Percentiles rank a stretch among this genome's conserved stretches.
These are phyloP conservation scores for Emydomyces testavorans DNA, from an alignment of 2,329 filamentous ascomycete genomes.

Conservation along the genomic window DNA sequence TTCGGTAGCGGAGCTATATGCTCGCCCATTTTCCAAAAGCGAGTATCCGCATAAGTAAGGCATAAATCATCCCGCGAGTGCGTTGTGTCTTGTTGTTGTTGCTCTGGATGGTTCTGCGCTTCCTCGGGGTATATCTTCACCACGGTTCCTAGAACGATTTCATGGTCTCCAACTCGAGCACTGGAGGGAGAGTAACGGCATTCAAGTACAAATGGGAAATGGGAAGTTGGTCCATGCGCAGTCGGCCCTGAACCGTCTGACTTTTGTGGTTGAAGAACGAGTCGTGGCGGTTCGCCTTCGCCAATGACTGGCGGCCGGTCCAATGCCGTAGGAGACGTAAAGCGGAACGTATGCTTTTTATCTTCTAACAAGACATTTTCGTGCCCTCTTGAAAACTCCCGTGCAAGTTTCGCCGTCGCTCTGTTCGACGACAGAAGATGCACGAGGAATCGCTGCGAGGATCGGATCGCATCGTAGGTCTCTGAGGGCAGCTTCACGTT, in stretches of 20 bases:
- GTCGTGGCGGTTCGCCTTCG: constrained; percentile 16
- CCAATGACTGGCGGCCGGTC: constrained; percentile 5
- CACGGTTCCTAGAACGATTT: constrained; percentile 31
- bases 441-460: constrained; percentile 38
- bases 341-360: constrained; percentile 13
- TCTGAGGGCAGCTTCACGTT: constrained; percentile 48
- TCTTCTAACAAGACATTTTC: constrained; percentile 24
- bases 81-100: background rate
- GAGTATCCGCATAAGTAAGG: constrained; percentile 34
- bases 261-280: constrained; percentile 4
- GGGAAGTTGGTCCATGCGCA: constrained; percentile 2
- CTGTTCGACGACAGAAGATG: constrained; percentile 38
- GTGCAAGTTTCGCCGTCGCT: constrained; percentile 28
- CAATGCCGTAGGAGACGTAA: constrained; percentile 9
- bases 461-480: constrained; percentile 43
- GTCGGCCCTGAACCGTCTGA: background rate
- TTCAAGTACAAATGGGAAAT: constrained; percentile 34
- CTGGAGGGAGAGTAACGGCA: constrained; percentile 29
- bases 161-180: constrained; percentile 32
- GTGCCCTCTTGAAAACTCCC: constrained; percentile 33
- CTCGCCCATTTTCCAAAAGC: constrained; percentile 34
- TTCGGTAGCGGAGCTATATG: constrained; percentile 19
- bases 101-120: background rate
- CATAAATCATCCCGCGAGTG: constrained; percentile 22
- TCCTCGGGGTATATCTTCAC: constrained; percentile 22